Base-by-base conservation (phyloP, 2,329 filamentous ascomycete genomes). In the Cercospora brassicicola region DNA sequence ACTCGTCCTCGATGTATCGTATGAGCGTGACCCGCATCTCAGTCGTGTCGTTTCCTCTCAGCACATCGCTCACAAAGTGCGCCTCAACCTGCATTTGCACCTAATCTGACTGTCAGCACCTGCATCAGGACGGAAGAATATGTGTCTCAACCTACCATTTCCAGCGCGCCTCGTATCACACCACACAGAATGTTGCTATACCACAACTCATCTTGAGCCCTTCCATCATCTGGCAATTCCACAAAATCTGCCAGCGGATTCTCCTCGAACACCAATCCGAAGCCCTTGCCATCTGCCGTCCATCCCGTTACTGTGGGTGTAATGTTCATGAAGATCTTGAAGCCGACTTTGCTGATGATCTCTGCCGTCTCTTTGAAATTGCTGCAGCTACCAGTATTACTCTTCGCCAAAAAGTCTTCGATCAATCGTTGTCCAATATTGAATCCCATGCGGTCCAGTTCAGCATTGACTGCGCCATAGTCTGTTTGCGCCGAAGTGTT, bases 291-390 rank as follows among this genome's bases (percentile, higher is more conserved):
- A 81, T 99, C 95, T 78, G 87, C 92, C 23, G 93, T 95, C 95
- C 95, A 99, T 78, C 96, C 97, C 59, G 93, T 93, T 71, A 98
- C 90, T 7, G 90, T 91, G 0, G 95, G 95, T 3, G 94, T 96
- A 74, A 97, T 93, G 78, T 99, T 99, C 69, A 99, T 88, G 80
- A 99, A 99, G 73, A 99, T 97, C 83, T 99, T 98, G 84, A 99
- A 99, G 66, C 95, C 95, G 72, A 99, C 91, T 92, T 97, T 95
- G 51, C 94, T 89, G 75, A 99, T 95, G 88, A 96, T 94, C 80
- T 99, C 95, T 48, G 95, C 94, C 6, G 95, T 98, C 80, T 99
- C 95, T 67, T 92, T 88, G 78, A 99, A 97, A 82, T 95, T 98
- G 74, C 88, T 86, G 81, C 95, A 99, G 72, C 93, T 87, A 74